Conservation (phyloP, 305 asterid species). For the Fraxinus sp. region DNA sequence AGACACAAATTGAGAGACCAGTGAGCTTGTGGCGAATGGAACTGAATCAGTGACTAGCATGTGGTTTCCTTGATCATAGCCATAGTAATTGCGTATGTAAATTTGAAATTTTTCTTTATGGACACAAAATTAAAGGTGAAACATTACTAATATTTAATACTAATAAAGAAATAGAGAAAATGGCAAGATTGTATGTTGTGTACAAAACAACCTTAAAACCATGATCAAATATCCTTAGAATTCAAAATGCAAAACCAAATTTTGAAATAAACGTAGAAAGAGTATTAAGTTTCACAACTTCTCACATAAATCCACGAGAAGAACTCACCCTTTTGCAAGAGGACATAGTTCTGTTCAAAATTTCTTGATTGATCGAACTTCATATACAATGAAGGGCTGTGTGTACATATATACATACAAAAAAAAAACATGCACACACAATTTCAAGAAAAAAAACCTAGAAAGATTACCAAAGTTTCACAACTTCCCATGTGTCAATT, state of each 20-base stretch:
- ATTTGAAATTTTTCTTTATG: slow-evolving; percentile 18
- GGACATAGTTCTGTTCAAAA: no score
- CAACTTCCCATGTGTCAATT: no score
- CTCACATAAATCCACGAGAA: background rate
- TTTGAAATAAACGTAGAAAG: no score
- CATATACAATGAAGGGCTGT: no score
- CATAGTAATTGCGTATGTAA: slow-evolving; percentile 18
- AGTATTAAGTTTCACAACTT: background rate
- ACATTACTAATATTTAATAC: background rate
- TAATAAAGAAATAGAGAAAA: background rate
- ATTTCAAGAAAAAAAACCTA: no score
- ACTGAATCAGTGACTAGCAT: slow-evolving; percentile 33
- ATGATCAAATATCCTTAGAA: background rate
- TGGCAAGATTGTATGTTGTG: background rate
- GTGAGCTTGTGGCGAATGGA: slow-evolving; percentile 29
- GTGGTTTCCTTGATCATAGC: slow-evolving; percentile 31
- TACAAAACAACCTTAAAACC: background rate
- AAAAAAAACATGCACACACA: no score
- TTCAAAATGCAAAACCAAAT: background rate
- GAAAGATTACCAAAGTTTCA: no score
- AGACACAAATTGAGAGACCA: no score
- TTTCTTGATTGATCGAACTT: no score
- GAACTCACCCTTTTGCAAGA: background rate
- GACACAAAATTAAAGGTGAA: background rate
- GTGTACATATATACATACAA: no score